A percentile compares a stretch with the other conserved stretches of the same genome.
These are phyloP conservation scores for Plasmodium coatneyi DNA, from an alignment of 169 alveolate genomes.

Conservation along the genomic window DNA sequence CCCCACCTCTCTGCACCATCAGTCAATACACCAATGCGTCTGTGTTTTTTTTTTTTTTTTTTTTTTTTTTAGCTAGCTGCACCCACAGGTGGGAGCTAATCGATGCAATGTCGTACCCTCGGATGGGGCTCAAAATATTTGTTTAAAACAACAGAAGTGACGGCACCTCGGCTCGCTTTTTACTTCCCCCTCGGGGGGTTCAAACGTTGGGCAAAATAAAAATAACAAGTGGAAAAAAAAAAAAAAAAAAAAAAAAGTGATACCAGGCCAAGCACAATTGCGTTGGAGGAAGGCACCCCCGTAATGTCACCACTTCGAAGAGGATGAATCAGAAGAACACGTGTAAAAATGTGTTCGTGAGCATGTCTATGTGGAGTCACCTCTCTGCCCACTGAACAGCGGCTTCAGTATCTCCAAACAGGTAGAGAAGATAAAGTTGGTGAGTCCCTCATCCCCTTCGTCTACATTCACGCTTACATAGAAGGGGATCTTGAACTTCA, in stretches of 20 bases:
- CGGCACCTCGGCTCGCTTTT: neutral
- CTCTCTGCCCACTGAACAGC: neutral
- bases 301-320: neutral
- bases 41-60: neutral
- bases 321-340: neutral
- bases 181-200: neutral
- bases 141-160: neutral
- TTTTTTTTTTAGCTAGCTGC: neutral
- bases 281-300: neutral
- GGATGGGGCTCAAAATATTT: neutral
- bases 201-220: neutral
- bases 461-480: slow-evolving; percentile 67
- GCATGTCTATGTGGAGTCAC: neutral
- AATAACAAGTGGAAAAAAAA: neutral
- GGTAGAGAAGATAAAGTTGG: slow-evolving; percentile 49
- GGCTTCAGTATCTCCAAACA: slow-evolving; percentile 43
- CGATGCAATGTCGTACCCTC: neutral
- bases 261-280: neutral
- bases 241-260: neutral
- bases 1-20: neutral
- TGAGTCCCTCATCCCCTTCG: slow-evolving; percentile 50
- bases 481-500: slow-evolving; percentile 60
- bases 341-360: neutral
- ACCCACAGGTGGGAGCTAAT: neutral
- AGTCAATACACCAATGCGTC: neutral